Conservation (phyloP, 2,329 filamentous ascomycete genomes). For the Macrophomina pseudophaseolina region DNA sequence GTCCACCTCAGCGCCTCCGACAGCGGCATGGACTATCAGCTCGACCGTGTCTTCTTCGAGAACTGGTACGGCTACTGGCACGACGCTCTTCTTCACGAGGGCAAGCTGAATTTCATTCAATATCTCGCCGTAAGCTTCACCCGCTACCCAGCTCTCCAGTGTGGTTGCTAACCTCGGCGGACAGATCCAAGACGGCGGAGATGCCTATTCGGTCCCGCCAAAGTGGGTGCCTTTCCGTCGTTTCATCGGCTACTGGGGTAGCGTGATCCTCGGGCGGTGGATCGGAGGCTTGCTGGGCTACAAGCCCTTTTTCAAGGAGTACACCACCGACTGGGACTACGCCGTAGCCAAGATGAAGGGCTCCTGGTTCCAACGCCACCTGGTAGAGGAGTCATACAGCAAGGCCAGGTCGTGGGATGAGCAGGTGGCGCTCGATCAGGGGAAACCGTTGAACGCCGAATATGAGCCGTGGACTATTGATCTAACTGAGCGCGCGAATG, state of each 20-base stretch:
- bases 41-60: conserved; percentile 44
- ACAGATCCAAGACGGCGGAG: conserved; percentile 50
- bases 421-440: neutral
- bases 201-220: conserved; percentile 45
- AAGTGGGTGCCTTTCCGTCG: conserved; percentile 45
- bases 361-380: conserved; percentile 17
- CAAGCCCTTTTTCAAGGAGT: conserved; percentile 45
- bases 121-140: conserved; percentile 36
- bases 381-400: conserved; percentile 14
- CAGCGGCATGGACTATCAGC: conserved; percentile 35
- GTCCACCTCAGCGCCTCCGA: conserved; percentile 36
- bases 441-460: neutral
- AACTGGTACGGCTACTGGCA: conserved; percentile 48
- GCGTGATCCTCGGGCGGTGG: conserved; percentile 47
- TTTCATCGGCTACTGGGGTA: conserved; percentile 34
- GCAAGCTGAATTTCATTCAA: conserved; percentile 40
- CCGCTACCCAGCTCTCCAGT: neutral
- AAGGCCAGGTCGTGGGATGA: conserved; percentile 7
- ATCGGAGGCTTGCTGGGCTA: conserved; percentile 47
- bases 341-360: conserved; percentile 19
- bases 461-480: neutral
- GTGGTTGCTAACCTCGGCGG: too few species aligned
- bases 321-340: conserved; percentile 46
- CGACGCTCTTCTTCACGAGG: conserved; percentile 36
- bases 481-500: neutral